Percentiles rank a stretch among this genome's conserved stretches.
phyloP scores from a whole-genome alignment of 2,329 filamentous ascomycete genomes.

The Sclerotiophoma versabilis region DNA sequence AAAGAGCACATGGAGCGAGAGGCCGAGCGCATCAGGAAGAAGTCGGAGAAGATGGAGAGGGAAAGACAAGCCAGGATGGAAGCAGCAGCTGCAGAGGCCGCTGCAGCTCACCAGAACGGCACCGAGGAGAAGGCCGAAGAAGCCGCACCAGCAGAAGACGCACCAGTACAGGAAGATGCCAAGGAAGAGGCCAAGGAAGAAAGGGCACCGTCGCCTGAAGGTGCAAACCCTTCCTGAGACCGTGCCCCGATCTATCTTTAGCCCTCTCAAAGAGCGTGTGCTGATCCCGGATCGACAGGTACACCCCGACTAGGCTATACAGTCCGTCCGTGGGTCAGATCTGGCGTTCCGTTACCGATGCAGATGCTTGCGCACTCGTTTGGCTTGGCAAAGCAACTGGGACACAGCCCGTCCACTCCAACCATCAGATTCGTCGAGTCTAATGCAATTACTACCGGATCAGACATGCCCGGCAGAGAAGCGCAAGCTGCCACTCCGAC shows the following conservation, averaged over 20 bases:
- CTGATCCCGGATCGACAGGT: slow-evolving; percentile 35
- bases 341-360: slow-evolving; percentile 26
- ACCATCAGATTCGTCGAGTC: background rate
- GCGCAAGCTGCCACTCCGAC: slow-evolving; percentile 13
- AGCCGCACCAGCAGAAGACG: slow-evolving; percentile 19
- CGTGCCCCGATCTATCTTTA: slow-evolving; percentile 15
- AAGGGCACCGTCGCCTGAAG: slow-evolving; percentile 39
- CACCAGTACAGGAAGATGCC: slow-evolving; percentile 25
- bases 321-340: slow-evolving; percentile 40
- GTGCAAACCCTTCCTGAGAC: slow-evolving; percentile 43
- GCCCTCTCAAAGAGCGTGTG: slow-evolving; percentile 21
- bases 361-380: slow-evolving; percentile 21
- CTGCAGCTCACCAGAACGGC: slow-evolving; percentile 24
- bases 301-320: slow-evolving; percentile 29
- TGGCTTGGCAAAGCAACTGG: background rate
- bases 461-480: background rate
- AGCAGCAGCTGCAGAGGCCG: slow-evolving; percentile 29
- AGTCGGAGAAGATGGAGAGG: slow-evolving; percentile 54
- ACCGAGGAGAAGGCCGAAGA: slow-evolving; percentile 37
- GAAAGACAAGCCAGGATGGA: slow-evolving; percentile 43
- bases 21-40: slow-evolving; percentile 54
- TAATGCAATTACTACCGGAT: background rate
- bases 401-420: background rate
- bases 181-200: slow-evolving; percentile 41
- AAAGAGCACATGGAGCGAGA: slow-evolving; percentile 72